Conservation (phyloP, 345 rosid genomes). For the Toxicodendron radicans region DNA sequence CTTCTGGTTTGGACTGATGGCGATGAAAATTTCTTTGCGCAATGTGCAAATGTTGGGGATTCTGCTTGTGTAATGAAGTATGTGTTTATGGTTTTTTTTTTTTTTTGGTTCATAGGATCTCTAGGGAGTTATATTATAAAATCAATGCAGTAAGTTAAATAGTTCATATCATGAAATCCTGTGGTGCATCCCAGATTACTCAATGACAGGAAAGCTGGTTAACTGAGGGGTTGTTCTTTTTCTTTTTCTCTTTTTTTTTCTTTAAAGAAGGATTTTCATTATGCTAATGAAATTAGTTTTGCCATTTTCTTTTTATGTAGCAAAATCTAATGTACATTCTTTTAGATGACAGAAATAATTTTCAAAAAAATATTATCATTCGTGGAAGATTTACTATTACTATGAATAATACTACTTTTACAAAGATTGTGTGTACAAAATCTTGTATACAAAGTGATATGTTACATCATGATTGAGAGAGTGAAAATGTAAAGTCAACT, state of each 20-base stretch:
- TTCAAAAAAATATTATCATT: neutral
- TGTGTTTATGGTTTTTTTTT: conserved; percentile 19
- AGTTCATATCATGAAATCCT: neutral
- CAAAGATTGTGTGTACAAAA: too few species aligned
- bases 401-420: too few species aligned
- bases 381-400: neutral
- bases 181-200: neutral
- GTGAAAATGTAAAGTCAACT: too few species aligned
- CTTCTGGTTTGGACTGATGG: conserved; percentile 81
- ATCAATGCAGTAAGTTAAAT: too few species aligned
- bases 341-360: neutral
- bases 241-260: neutral
- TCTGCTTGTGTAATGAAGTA: conserved; percentile 88
- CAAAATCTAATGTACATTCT: too few species aligned
- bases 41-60: conserved; percentile 96
- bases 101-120: conserved; percentile 8
- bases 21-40: conserved; percentile 57
- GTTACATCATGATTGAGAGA: too few species aligned
- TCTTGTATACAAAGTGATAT: too few species aligned
- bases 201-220: neutral
- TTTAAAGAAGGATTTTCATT: neutral
- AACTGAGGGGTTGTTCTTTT: neutral
- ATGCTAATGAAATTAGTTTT: neutral
- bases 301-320: neutral
- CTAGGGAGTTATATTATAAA: neutral